A percentile compares a stretch with the other conserved stretches of the same genome.
Evolutionary conservation across 2,329 filamentous ascomycete species (phyloP).

Genomic region (Epichloe brachyelytri): DNA sequence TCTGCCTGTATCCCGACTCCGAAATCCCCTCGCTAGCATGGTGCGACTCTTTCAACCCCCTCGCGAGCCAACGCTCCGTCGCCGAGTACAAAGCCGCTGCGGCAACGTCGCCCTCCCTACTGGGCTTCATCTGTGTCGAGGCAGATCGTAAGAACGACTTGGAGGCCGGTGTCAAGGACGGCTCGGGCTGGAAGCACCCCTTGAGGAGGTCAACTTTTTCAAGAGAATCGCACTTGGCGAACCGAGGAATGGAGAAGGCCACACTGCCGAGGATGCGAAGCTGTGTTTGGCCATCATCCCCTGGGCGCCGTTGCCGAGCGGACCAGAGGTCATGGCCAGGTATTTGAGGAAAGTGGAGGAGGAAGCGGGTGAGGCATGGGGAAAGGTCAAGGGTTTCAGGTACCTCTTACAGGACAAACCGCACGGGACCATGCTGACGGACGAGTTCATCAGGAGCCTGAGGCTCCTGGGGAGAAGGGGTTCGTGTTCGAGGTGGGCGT

Average conservation of each 20-base stretch:
- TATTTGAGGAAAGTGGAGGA: constrained; percentile 54
- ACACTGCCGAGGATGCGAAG: constrained; percentile 28
- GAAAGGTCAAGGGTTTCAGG: constrained; percentile 62
- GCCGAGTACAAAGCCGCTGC: constrained; percentile 45
- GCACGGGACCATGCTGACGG: constrained; percentile 47
- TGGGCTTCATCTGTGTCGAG: constrained; percentile 73
- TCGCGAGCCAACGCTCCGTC: constrained; percentile 52
- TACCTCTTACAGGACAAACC: constrained; percentile 74
- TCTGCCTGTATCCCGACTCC: constrained; percentile 69
- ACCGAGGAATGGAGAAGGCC: constrained; percentile 44
- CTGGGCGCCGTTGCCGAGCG: constrained; percentile 72
- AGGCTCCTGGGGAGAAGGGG: constrained; percentile 48
- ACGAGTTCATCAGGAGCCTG: constrained; percentile 51
- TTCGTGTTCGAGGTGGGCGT: constrained; percentile 74
- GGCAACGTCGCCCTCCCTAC: constrained; percentile 29
- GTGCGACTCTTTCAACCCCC: constrained; percentile 45
- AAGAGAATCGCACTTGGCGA: constrained; percentile 50
- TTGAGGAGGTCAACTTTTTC: constrained; percentile 61
- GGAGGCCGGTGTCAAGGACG: constrained; percentile 29
- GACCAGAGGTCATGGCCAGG: constrained; percentile 41
- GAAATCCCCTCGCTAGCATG: constrained; percentile 58
- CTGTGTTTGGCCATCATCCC: constrained; percentile 60
- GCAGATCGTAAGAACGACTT: constrained; percentile 59
- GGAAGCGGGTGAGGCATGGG: constrained; percentile 51
- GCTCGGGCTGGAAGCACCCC: constrained; percentile 49